Evolutionary conservation across 1,139 yeast genomes (phyloP), one percentile per base, ranked within the genome.

Genomic region (Candida tropicalis): DNA sequence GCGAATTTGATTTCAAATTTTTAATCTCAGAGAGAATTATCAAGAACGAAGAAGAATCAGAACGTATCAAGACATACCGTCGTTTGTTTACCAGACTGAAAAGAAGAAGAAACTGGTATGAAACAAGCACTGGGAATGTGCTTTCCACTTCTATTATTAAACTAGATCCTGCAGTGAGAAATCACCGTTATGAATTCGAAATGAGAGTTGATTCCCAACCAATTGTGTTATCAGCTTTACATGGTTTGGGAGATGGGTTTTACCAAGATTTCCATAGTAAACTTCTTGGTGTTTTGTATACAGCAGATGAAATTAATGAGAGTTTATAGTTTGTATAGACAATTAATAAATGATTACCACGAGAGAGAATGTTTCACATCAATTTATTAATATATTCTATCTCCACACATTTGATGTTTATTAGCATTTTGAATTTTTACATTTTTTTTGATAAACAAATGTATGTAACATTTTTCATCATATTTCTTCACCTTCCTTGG

Each of bases 101-200:
- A 18, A 7, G 5, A 7, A 29, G 5, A 4, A 29, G 18, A 5
- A 18, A 12, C 16, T 29, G 34, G 34, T 11, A 16, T 6, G 23
- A 29, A 9, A 5, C 10, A 3, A 7, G 9, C 10, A 29, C 22
- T 18, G 16, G 16, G 2, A 15, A n/a, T 13, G 6, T 27, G 4
- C 5, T 8, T 11, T 8, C 16, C 9, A 16, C 34, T 9, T 16
- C 15, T 29, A 3, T 5, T 11, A 22, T 29, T 3, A 29, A 29
- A 11, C 9, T 29, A 15, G 3, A 7, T 29, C 22, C 23, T 10
- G 34, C 22, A 8, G 34, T 29, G n/a, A 29, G 34, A 29, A 29
- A 29, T 11, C 34, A 29, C 15, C 16, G 9, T 16, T 29, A 29
- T 29, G 34, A 29, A 16, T 29, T 29, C 16, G 34, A 29, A 29